Conservation (phyloP, 768 basidiomycete genomes). For the Gyrodon lividus region DNA sequence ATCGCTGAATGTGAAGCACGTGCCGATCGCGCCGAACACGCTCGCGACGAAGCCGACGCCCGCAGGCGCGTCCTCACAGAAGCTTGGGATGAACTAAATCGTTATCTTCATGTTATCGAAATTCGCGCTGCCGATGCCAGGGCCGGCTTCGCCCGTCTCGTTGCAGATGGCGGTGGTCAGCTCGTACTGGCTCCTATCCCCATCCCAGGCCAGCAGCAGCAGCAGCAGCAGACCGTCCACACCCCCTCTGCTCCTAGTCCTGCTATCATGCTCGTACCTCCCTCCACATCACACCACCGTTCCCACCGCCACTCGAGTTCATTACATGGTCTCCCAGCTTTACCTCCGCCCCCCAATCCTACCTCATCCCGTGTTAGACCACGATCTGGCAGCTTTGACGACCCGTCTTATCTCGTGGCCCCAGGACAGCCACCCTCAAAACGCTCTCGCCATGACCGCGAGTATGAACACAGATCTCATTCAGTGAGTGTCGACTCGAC, state of each 20-base stretch:
- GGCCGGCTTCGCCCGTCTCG: slow-evolving; percentile 43
- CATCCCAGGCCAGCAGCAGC: slow-evolving; percentile 19
- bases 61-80: slow-evolving; percentile 44
- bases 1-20: slow-evolving; percentile 50
- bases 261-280: slow-evolving; percentile 30
- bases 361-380: slow-evolving; percentile 38
- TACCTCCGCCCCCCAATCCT: slow-evolving; percentile 40
- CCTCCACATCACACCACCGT: slow-evolving; percentile 14
- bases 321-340: slow-evolving; percentile 33
- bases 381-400: slow-evolving; percentile 44
- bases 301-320: slow-evolving; percentile 25
- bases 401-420: slow-evolving; percentile 26
- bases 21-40: slow-evolving; percentile 47
- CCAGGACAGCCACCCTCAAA: slow-evolving; percentile 50
- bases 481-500: background rate
- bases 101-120: slow-evolving; percentile 46
- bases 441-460: slow-evolving; percentile 41
- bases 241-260: slow-evolving; percentile 24
- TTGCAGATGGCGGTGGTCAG: slow-evolving; percentile 44
- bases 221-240: background rate
- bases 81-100: slow-evolving; percentile 50
- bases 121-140: slow-evolving; percentile 49
- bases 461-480: slow-evolving; percentile 24
- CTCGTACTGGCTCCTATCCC: slow-evolving; percentile 40
- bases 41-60: slow-evolving; percentile 55